Evolutionary conservation across 495 filamentous ascomycete species (phyloP), one percentile per base, ranked within the genome.

Genomic region (Aspergillus leporis): DNA sequence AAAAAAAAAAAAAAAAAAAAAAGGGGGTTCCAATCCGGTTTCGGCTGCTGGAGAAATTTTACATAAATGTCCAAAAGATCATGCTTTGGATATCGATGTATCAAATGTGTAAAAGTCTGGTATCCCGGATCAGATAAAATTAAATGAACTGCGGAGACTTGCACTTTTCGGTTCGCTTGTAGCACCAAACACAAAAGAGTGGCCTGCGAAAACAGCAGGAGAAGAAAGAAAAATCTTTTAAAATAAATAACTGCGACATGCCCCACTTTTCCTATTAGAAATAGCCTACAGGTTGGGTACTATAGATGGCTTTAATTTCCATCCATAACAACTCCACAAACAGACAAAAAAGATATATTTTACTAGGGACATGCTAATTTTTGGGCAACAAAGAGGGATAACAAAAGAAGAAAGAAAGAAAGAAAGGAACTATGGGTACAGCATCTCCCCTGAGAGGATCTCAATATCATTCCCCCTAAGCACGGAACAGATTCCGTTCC

Each of bases 401-500:
- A n/a, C n/a, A n/a, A n/a, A n/a, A n/a, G n/a, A n/a, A n/a, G 16
- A 40, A n/a, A 40, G 36, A 12, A n/a, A n/a, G 36, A 40, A 40
- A 40, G 2, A 53, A 34, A 36, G 50, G 13, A 21, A 38, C 14
- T 31, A 58, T 55, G 25, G 3, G 6, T 28, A 28, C 25, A 28
- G 3, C 6, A 28, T 28, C 25, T 3, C 25, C 25, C 25, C 25
- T 6, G 25, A 28, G 25, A 28, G 25, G 6, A n/a, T n/a, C 25
- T 28, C 3, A 66, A 61, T 53, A 31, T 61, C 10, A 64, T 22
- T 55, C 58, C 61, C 51, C 58, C 46, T n/a, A n/a, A 5, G 70
- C 65, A 4, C 72, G 66, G 53, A 70, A 71, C 19, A 70, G 64
- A 25, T 66, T 67, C n/a, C 62, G 50, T 51, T 66, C 71, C 54